Base-by-base conservation (phyloP, 495 filamentous ascomycete species). In the Jackrogersella multiformis region DNA sequence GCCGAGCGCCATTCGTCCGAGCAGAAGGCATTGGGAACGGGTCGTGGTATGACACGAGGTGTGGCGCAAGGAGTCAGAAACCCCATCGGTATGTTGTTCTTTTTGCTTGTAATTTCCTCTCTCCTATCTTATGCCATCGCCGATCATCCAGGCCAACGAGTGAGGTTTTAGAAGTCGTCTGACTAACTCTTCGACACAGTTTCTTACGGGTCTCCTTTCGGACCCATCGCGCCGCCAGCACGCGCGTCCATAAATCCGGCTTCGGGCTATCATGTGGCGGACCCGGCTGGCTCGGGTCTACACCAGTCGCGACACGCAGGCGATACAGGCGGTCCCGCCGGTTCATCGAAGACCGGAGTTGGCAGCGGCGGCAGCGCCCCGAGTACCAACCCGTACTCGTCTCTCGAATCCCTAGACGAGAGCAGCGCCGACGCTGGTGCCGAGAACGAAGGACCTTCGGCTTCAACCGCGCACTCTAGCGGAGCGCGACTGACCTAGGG, bases 161-260 rank as follows among this genome's bases (percentile, higher is more conserved):
- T 9, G 18, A 42, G 6, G 16, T 45, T 24, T 6, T 0, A 23
- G 20, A 45, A 1, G 12, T 18, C 30, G n/a, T 26, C 13, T 46
- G 16, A 48, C 64, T 55, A 49, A 49, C 41, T 45, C n/a, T 39
- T 51, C 48, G 28, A 18, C 16, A 15, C 15, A 68, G 64, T 51
- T 0, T 41, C 65, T 5, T 64, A 64, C 36, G 65, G 64, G 5
- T 71, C 69, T 5, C 69, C 64, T 13, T 71, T 71, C 45, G 69
- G 69, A 0, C 69, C 69, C 42, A 71, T 71, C 30, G 69, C 52
- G 8, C 69, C 69, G 10, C 69, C 69, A 1, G 23, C 28, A 30
- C 63, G 68, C 12, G 18, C 41, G 18, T 38, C 49, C 4, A 36
- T 48, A 5, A 61, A 41, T 9, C 54, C 60, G 3, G 28, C 30